phyloP scores from a whole-genome alignment of 2,329 filamentous ascomycete genomes.

The Hypoxylon sp. region DNA sequence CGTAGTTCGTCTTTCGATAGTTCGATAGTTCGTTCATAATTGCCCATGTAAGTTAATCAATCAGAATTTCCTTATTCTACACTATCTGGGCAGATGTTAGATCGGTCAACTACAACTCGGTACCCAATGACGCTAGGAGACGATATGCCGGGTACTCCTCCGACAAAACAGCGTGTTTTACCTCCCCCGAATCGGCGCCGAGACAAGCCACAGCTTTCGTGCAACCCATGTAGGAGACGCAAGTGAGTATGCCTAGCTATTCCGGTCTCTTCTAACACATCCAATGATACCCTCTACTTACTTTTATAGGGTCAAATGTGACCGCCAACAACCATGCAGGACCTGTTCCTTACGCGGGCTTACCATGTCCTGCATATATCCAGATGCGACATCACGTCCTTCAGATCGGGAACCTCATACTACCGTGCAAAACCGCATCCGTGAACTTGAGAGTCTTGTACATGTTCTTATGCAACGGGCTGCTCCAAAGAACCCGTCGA shows the following conservation, averaged over 20 bases:
- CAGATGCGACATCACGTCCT: constrained; percentile 16
- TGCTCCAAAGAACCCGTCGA: constrained; percentile 24
- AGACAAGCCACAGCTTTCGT: constrained; percentile 54
- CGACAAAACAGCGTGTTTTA: constrained; percentile 38
- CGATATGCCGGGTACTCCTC: constrained; percentile 40
- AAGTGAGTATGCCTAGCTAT: constrained; percentile 49
- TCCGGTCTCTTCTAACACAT: not conserved
- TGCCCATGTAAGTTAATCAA: not conserved
- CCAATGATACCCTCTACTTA: constrained; percentile 2
- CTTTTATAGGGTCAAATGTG: constrained; percentile 42
- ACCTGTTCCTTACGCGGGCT: constrained; percentile 39
- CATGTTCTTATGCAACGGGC: constrained; percentile 50
- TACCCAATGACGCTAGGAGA: constrained; percentile 42
- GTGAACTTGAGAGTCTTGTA: constrained; percentile 54
- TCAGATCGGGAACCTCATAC: constrained; percentile 30
- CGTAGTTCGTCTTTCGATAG: not conserved
- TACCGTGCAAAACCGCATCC: constrained; percentile 47
- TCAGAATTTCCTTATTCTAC: constrained; percentile 12
- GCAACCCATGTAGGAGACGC: constrained; percentile 50
- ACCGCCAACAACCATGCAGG: constrained; percentile 46
- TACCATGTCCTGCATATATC: constrained; percentile 45
- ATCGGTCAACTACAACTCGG: constrained; percentile 4
- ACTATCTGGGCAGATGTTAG: not conserved
- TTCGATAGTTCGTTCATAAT: not conserved
- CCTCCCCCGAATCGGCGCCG: constrained; percentile 49